Base-by-base conservation (phyloP, 1,139 yeast species). In the Geotrichum histeridarum region DNA sequence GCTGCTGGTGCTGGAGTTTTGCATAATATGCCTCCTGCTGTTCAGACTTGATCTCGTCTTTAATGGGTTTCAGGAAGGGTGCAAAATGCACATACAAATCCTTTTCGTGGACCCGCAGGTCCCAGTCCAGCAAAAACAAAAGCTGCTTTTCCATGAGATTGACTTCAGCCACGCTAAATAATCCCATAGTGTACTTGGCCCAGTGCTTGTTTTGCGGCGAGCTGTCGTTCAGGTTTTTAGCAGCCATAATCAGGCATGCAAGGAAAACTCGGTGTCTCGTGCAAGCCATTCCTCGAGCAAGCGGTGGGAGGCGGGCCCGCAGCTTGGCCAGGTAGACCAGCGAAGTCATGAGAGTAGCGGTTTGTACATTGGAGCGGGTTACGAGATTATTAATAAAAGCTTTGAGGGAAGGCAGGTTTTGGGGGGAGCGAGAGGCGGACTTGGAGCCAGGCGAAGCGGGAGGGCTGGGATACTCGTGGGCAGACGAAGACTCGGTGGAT, bases 151-250 rank as follows among this genome's bases (percentile, higher is more conserved):
- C 99, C 66, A 95, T 88, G 67, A 90, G 82, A 70, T 93, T 93
- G 56, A 93, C 91, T 67, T 93, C 98, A 32, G 77, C 78, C 50
- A 86, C 73, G 27, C 82, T 70, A 61, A 93, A 78, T 55, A 93
- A 75, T 0, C 96, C 96, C 68, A 84, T 83, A 11, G 98, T 89
- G 74, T 90, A 91, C 58, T 81, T 78, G 14, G 95, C 85, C 99
- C 99, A 93, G 74, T 91, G 96, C 72, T 86, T 90, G 73, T 93
- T 93, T 70, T 91, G 79, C 50, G 98, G 99, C 17, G 94, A 84
- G 2, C 95, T 84, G 73, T 93, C 99, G 70, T 93, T 93, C 60
- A 91, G 79, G 60, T 84, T 84, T 73, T 93, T 93, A 17, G 98
- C 96, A 41, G 95, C 86, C 58, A 93, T 75, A 51, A 93, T 87